These are phyloP conservation scores for Lactifluus hygrophoroides DNA, from an alignment of 768 basidiomycete species.

Conservation along the genomic window DNA sequence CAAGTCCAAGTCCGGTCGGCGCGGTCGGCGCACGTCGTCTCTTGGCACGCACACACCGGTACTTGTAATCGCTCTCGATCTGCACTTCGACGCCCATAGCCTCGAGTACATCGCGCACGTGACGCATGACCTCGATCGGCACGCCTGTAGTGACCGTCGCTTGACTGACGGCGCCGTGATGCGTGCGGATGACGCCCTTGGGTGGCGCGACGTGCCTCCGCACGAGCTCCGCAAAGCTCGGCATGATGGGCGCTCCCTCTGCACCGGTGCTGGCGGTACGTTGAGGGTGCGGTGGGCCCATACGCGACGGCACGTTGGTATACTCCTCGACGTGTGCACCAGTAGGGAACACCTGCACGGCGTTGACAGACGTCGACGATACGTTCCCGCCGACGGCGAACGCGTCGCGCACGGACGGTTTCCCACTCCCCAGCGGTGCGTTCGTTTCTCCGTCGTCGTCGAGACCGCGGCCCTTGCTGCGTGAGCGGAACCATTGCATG, in stretches of 20 bases:
- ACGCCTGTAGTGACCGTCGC: slow-evolving; percentile 76
- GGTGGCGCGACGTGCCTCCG: slow-evolving; percentile 27
- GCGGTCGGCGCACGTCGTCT: slow-evolving; percentile 33
- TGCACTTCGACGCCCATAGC: slow-evolving; percentile 89
- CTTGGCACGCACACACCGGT: slow-evolving; percentile 75
- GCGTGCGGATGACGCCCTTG: slow-evolving; percentile 60
- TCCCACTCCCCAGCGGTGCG: not conserved
- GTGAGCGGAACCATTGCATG: slow-evolving; percentile 95
- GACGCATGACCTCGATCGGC: slow-evolving; percentile 83
- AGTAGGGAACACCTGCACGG: not conserved
- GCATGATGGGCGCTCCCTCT: slow-evolving; percentile 1
- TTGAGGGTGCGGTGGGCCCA: slow-evolving; percentile 10
- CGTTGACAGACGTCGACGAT: slow-evolving; percentile 14
- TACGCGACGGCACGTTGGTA: slow-evolving; percentile 1
- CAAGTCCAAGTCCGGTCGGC: slow-evolving; percentile 29
- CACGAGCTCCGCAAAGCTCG: slow-evolving; percentile 25
- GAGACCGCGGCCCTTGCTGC: slow-evolving; percentile 40
- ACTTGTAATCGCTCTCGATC: slow-evolving; percentile 85
- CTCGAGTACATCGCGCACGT: slow-evolving; percentile 70
- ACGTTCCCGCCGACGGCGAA: slow-evolving; percentile 5
- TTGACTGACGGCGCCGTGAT: slow-evolving; percentile 90
- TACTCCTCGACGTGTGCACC: not conserved
- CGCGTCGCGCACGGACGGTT: slow-evolving; percentile 14
- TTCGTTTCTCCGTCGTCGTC: slow-evolving; percentile 23
- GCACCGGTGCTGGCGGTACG: slow-evolving; percentile 10